Evolutionary conservation across 352 stramenopile species (phyloP), one percentile per base, ranked within the genome.

Genomic region (Hyaloperonospora arabidopsidis): DNA sequence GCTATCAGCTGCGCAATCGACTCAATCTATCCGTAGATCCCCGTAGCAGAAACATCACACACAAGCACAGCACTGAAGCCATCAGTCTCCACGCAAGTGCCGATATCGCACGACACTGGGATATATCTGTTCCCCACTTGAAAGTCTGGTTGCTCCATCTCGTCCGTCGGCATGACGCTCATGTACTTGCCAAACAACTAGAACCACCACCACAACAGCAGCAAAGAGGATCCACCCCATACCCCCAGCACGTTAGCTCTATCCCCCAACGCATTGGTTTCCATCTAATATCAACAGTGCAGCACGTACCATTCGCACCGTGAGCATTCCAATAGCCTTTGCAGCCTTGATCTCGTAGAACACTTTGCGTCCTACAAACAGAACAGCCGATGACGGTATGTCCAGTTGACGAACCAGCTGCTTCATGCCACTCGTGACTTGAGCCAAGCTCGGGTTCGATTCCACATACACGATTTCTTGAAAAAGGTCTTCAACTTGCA

Each of bases 341-440:
- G 80, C 83, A 2, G 79, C 83, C 39, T 91, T 93, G 63, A 93
- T 88, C 59, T 93, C 83, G 48, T 88, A 90, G 52, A 93, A 93
- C 11, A 84, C 77, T 52, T 90, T 90, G 45, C 81, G 76, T 1
- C 83, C 83, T 29, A 93, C 79, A 28, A 93, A 90, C 21, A 88
- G 70, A 25, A 93, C 70, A n/a, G 75, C 77, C 14, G 83, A 93
- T 38, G 79, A 57, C 49, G 80, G 69, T 18, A 91, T 57, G 45
- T 87, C 74, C 14, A 93, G 45, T 15, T 76, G 61, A 0, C 74
- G 67, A 0, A 67, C 52, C 6, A 91, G 76, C 38, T 87, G 72
- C 51, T 87, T 86, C 83, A 93, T 89, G 0, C 76, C 76, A 21
- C 70, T 79, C 8, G 68, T 74, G n/a, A 93, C 62, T 49, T 85